Base-by-base conservation (phyloP, 176 grass and related monocot species). In the Avena insularis region DNA sequence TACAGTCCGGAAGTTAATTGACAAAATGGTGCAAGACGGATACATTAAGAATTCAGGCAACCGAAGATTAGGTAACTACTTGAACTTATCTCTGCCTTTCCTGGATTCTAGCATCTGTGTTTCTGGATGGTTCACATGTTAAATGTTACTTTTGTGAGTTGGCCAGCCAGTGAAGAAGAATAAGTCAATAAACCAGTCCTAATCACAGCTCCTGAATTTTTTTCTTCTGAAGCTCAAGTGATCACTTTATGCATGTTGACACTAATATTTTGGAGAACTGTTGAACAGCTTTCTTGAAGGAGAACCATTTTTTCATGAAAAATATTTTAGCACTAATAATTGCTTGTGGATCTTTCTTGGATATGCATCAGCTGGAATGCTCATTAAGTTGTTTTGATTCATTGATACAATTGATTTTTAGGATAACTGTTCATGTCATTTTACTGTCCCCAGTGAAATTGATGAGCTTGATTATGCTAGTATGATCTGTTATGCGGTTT, bases 11-110 rank as follows among this genome's bases (percentile, higher is more conserved):
- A 96, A 94, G 87, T 87, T 99, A 68, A 91, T 99, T 64, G 97
- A 99, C 21, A 94, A 94, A 88, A 99, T 99, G 97, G 85, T 94
- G 79, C 94, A 91, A 74, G 97, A 99, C n/a, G 92, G 97, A 86
- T 99, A 93, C 48, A 40, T 99, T 33, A 96, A 96, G 89, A 96
- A 82, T 80, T 91, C 94, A 62, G 64, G 68, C 64, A 99, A 88
- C 80, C 85, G 94, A 93, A 95, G 90, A 86, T 82, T 98, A 72
- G 97, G 97, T 98, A 96, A 93, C 65, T 70, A 63, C 43, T 57
- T 72, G 21, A 89, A 91, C 49, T 40, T 68, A 9, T 69, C 31
- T 69, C 31, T 47, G 35, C 19, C 13, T 25, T 84, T 68, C 15
- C 59, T 6, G 20, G 5, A 85, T 65, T 87, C 35, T 87, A 80